A percentile compares a stretch with the other conserved stretches of the same genome.
These are phyloP conservation scores for Nannizziopsis arthrosporioides DNA, from an alignment of 2,329 filamentous ascomycete species.

Conservation along the genomic window DNA sequence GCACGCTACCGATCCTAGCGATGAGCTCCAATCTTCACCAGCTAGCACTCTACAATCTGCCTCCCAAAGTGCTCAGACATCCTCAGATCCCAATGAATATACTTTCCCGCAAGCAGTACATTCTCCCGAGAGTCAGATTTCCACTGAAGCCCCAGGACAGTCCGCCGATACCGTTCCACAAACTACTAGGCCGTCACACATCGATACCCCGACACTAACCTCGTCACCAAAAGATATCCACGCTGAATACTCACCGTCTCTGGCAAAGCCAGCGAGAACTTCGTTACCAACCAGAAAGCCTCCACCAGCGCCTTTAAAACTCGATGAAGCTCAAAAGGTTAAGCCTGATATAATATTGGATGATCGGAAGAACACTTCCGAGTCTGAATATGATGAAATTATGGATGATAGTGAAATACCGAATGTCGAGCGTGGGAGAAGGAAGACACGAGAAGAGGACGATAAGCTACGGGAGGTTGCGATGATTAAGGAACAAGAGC, in stretches of 20 bases:
- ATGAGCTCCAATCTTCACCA: background rate
- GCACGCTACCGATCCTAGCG: background rate
- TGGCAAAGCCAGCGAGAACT: slow-evolving; percentile 19
- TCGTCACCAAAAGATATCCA: too few relatives aligned
- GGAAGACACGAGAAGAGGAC: slow-evolving; percentile 79
- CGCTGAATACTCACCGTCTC: background rate
- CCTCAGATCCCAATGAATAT: background rate
- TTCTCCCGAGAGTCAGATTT: background rate
- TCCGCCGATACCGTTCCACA: background rate
- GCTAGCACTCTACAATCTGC: background rate
- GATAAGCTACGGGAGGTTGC: slow-evolving; percentile 65
- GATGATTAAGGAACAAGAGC: slow-evolving; percentile 54
- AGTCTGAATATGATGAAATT: slow-evolving; percentile 74
- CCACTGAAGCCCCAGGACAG: background rate
- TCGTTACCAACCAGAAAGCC: slow-evolving; percentile 61
- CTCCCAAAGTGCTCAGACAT: background rate
- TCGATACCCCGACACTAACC: too few relatives aligned
- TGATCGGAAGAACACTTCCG: slow-evolving; percentile 49
- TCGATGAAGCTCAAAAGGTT: slow-evolving; percentile 41
- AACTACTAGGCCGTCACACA: too few relatives aligned
- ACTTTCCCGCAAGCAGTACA: background rate
- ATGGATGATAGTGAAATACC: slow-evolving; percentile 56
- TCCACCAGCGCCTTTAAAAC: slow-evolving; percentile 71
- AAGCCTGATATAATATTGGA: slow-evolving; percentile 36
- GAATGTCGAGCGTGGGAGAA: slow-evolving; percentile 52